phyloP scores from a whole-genome alignment of 305 asterid genomes.

The Nicotiana rustica region DNA sequence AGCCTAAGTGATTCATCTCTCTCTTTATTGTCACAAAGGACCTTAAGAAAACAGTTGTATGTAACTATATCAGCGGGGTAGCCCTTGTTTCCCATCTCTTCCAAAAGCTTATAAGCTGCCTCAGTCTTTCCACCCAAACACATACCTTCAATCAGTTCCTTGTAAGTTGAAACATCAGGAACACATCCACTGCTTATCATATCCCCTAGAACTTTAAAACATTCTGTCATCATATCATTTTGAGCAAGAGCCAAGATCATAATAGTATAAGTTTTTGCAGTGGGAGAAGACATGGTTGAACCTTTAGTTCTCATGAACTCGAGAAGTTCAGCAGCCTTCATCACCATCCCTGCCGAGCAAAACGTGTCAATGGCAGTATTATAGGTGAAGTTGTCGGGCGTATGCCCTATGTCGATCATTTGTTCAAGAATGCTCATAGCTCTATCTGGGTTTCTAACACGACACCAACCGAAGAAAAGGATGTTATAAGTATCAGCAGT shows the following conservation, averaged over 20 bases:
- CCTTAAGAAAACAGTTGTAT: slow-evolving; percentile 87
- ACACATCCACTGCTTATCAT: slow-evolving; percentile 86
- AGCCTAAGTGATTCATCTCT: slow-evolving; percentile 64
- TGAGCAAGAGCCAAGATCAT: slow-evolving; percentile 76
- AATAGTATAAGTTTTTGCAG: slow-evolving; percentile 80
- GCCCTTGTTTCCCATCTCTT: slow-evolving; percentile 79
- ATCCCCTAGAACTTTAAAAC: slow-evolving; percentile 60
- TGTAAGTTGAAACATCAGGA: slow-evolving; percentile 90
- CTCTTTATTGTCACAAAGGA: slow-evolving; percentile 75
- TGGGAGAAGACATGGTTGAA: slow-evolving; percentile 85
- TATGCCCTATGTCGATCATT: slow-evolving; percentile 72
- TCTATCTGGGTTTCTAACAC: slow-evolving; percentile 76
- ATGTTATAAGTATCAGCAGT: slow-evolving; percentile 79
- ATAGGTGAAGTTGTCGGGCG: slow-evolving; percentile 81
- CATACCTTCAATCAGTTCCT: slow-evolving; percentile 85
- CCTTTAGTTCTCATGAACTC: slow-evolving; percentile 85
- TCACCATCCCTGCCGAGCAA: slow-evolving; percentile 84
- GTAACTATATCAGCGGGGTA: slow-evolving; percentile 95
- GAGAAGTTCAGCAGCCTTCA: slow-evolving; percentile 73
- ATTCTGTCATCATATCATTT: slow-evolving; percentile 73
- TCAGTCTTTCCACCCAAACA: slow-evolving; percentile 69
- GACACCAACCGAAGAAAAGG: slow-evolving; percentile 90
- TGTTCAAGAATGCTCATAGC: slow-evolving; percentile 76
- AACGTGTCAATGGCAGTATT: slow-evolving; percentile 89
- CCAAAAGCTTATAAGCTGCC: slow-evolving; percentile 76